These are phyloP conservation scores for Phialemonium atrogriseum DNA, from an alignment of 2,329 filamentous ascomycete genomes.

Conservation along the genomic window DNA sequence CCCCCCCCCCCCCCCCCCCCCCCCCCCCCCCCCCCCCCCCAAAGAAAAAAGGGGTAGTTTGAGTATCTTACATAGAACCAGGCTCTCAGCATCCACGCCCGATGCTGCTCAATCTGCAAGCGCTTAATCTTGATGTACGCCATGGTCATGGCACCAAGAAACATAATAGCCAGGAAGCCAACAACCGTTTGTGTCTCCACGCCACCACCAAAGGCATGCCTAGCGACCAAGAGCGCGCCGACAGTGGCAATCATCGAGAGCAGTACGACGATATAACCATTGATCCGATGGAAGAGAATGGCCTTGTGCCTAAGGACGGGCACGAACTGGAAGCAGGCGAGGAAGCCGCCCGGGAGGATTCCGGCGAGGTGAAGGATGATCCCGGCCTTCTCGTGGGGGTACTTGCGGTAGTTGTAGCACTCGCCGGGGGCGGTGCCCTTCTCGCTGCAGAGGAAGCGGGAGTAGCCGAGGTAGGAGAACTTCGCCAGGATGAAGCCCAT, in stretches of 20 bases:
- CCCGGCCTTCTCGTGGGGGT: conserved; percentile 22
- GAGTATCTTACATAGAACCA: conserved; percentile 45
- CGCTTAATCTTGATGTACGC: conserved; percentile 49
- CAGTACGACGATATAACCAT: conserved; percentile 45
- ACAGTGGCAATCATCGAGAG: conserved; percentile 36
- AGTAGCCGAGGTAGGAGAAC: conserved; percentile 38
- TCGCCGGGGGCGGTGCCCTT: conserved; percentile 24
- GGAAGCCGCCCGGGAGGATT: conserved; percentile 35
- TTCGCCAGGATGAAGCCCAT: conserved; percentile 40
- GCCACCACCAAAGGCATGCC: conserved; percentile 44
- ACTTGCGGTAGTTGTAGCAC: conserved; percentile 28
- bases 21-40: too few species aligned
- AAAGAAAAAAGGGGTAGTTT: too few species aligned
- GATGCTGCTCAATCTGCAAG: conserved; percentile 54
- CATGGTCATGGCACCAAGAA: conserved; percentile 32
- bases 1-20: too few species aligned
- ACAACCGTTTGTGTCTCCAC: conserved; percentile 38
- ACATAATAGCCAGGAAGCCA: conserved; percentile 34
- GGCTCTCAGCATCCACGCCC: conserved; percentile 54
- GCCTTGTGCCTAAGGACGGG: conserved; percentile 36
- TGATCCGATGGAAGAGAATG: conserved; percentile 49
- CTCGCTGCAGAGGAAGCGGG: conserved; percentile 24
- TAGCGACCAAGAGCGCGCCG: conserved; percentile 44
- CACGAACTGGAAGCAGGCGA: conserved; percentile 40
- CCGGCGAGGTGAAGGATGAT: conserved; percentile 36